A percentile compares a stretch with the other conserved stretches of the same genome.
phyloP scores from a whole-genome alignment of 2,329 filamentous ascomycete genomes.

The Cercospora sp. region DNA sequence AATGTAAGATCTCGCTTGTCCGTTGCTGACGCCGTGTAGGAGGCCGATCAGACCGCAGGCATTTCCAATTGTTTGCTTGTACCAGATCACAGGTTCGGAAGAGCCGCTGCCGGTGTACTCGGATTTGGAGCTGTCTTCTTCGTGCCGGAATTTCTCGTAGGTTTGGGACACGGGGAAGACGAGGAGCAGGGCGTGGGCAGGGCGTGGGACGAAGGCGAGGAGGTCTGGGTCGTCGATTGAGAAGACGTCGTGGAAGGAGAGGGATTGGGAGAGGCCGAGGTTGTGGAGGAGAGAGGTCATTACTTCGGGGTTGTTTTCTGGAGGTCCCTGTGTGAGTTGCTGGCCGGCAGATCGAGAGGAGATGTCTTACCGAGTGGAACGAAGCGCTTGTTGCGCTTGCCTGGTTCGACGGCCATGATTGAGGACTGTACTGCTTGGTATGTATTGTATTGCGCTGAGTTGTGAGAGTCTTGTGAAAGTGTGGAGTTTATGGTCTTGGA shows the following conservation, averaged over 20 bases:
- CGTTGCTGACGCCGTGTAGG: conserved; percentile 80
- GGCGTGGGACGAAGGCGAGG: conserved; percentile 82
- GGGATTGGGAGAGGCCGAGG: conserved; percentile 75
- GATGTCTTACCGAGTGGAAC: conserved; percentile 39
- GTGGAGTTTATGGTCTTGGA: background rate
- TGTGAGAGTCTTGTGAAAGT: background rate
- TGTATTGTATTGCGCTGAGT: background rate
- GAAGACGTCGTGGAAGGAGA: conserved; percentile 88
- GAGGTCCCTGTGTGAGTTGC: background rate
- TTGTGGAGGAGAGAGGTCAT: conserved; percentile 81
- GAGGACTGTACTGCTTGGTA: background rate
- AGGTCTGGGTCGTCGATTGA: conserved; percentile 83
- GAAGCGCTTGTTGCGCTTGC: conserved; percentile 20
- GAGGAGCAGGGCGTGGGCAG: conserved; percentile 82
- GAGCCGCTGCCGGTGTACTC: conserved; percentile 70
- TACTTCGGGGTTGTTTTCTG: conserved; percentile 79
- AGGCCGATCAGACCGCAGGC: conserved; percentile 90
- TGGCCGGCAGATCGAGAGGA: background rate
- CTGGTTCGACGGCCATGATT: conserved; percentile 12
- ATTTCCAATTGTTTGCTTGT: conserved; percentile 90
- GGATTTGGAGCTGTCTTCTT: conserved; percentile 66
- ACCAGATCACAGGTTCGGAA: conserved; percentile 82
- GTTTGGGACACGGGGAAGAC: conserved; percentile 81
- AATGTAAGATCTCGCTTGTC: conserved; percentile 65
- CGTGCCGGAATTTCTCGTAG: conserved; percentile 74